Base-by-base conservation (phyloP, 805 yeast species). In the Candida xyloterini region DNA sequence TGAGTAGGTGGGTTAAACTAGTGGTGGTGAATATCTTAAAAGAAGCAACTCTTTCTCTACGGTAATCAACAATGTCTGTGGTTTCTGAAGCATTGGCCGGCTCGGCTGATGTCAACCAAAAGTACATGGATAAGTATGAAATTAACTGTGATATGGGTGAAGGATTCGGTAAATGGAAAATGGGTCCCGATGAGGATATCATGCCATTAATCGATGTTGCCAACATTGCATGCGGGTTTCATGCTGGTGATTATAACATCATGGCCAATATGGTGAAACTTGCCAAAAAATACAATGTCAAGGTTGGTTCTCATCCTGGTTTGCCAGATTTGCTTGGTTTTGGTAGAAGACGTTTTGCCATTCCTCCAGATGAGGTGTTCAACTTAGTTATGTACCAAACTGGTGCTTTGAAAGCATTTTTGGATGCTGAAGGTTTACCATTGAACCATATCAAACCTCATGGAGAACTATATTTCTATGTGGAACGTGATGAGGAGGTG, bases 191-290 rank as follows among this genome's bases (percentile, higher is more conserved):
- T 47, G 66, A 56, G 14, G 68, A 66, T 18, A 58, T 66, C 22
- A 66, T 66, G 68, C 68, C 67, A 11, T 46, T 51, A 16, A 65
- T 66, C 33, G 67, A 65, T 45, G 53, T 57, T 7, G 71, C 71
- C 7, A 66, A 66, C 40, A 48, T 66, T 38, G 71, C 71, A 8
- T 66, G 71, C 49, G 71, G 71, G 4, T 65, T 60, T 33, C 71
- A 66, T 46, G 71, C 68, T 25, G 69, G 70, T 13, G 70, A 66
- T 45, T 61, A 57, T 35, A 58, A 52, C 25, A 64, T 57, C 25
- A 66, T 66, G 71, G 42, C 49, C 15, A 41, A 56, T 18, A 66
- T 64, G 38, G 66, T 66, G 7, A 40, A 47, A 30, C 40, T 61
- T 29, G 70, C 70, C 2, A 65, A 66, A 34, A 49, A 59, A 28